Evolutionary conservation across 192 early-diverging fungal species (phyloP).

Genomic region (Gamsiella multidivaricata): DNA sequence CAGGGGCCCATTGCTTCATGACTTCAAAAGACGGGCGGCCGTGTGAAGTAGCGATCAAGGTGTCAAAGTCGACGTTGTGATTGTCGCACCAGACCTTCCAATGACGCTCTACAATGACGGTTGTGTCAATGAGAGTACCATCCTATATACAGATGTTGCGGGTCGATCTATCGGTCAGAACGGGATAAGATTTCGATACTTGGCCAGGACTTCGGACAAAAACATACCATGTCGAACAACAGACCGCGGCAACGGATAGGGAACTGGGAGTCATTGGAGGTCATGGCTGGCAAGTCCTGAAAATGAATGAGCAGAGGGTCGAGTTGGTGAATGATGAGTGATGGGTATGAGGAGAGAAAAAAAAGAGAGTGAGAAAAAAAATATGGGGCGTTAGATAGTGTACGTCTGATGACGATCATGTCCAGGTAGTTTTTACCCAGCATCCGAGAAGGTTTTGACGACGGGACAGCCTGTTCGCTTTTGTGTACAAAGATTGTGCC

Average conservation of each 20-base stretch:
- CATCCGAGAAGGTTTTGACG: no score
- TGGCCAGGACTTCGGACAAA: no score
- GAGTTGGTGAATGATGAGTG: background rate
- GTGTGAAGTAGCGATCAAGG: constrained; percentile 58
- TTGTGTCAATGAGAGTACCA: constrained; percentile 66
- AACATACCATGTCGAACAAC: constrained; percentile 52
- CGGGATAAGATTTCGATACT: no score
- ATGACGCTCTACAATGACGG: constrained; percentile 57
- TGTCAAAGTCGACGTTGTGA: constrained; percentile 52
- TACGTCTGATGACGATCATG: no score
- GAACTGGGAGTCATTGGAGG: constrained; percentile 2
- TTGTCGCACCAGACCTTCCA: constrained; percentile 55
- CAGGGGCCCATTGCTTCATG: constrained; percentile 56
- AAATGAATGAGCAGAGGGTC: background rate
- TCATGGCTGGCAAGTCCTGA: background rate
- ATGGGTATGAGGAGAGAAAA: background rate
- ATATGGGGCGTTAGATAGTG: no score
- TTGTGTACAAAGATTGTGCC: no score
- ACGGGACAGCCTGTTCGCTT: no score
- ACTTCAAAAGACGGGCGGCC: constrained; percentile 62
- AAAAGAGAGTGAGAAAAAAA: no score
- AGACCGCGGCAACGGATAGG: constrained; percentile 52
- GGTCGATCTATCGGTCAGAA: background rate
- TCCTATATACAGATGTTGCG: constrained; percentile 24
- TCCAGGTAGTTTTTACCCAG: no score